Evolutionary conservation across 2,329 filamentous ascomycete genomes (phyloP).

Genomic region (Thielaviopsis euricoi): DNA sequence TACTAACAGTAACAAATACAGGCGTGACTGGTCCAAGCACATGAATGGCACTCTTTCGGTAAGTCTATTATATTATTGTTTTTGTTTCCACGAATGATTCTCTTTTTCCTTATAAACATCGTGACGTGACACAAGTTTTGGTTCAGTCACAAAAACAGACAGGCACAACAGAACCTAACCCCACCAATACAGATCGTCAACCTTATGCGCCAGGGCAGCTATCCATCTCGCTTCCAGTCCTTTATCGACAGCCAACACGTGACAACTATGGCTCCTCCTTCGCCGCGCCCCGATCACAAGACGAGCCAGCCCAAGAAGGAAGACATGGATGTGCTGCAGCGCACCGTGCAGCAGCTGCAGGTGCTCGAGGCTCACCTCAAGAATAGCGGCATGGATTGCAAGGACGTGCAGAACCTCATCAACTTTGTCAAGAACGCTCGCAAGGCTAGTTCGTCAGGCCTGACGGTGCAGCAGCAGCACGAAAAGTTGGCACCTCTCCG

Average conservation of each 20-base stretch:
- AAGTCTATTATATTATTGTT: too few relatives aligned
- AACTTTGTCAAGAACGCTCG: conserved; percentile 57
- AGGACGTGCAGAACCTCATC: conserved; percentile 51
- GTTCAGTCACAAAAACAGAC: too few relatives aligned
- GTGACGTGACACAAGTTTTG: too few relatives aligned
- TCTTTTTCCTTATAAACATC: not conserved
- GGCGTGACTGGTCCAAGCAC: conserved; percentile 82
- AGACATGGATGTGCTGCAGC: conserved; percentile 51
- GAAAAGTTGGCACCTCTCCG: conserved; percentile 75
- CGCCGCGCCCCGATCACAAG: conserved; percentile 43
- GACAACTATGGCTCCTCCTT: conserved; percentile 33
- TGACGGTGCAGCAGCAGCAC: conserved; percentile 61
- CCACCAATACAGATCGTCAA: conserved; percentile 47
- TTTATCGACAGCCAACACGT: conserved; percentile 63
- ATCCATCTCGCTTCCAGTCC: conserved; percentile 72
- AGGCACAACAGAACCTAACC: not conserved
- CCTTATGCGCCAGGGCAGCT: conserved; percentile 54
- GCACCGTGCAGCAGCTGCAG: conserved; percentile 48
- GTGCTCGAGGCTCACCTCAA: conserved; percentile 52
- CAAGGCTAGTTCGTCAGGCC: conserved; percentile 41
- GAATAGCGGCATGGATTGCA: conserved; percentile 52
- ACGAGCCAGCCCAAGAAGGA: conserved; percentile 50
- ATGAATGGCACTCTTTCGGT: conserved; percentile 85
- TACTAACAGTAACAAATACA: conserved; percentile 27
- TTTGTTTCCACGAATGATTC: not conserved